Percentiles rank a stretch among this genome's conserved stretches.
These are phyloP conservation scores for Fonsecaea multimorphosa DNA, from an alignment of 2,329 filamentous ascomycete species.

Conservation along the genomic window DNA sequence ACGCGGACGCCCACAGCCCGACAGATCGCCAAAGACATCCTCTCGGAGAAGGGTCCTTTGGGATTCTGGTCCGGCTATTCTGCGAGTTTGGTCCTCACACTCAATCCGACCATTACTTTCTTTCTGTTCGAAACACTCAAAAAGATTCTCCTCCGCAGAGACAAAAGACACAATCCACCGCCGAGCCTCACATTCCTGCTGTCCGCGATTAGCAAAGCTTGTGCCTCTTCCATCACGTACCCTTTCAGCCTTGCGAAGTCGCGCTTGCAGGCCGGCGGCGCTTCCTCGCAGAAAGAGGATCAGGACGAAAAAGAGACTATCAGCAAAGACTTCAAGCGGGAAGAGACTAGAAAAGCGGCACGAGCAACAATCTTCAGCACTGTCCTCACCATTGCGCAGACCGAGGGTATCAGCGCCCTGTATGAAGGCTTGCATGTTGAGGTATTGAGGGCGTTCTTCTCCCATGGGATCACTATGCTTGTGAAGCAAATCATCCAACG, in stretches of 20 bases:
- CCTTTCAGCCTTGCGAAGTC: slow-evolving; percentile 87
- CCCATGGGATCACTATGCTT: slow-evolving; percentile 85
- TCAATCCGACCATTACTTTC: slow-evolving; percentile 88
- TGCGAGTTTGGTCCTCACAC: slow-evolving; percentile 75
- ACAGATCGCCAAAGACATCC: slow-evolving; percentile 69
- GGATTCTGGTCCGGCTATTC: slow-evolving; percentile 92
- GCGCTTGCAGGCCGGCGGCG: slow-evolving; percentile 66
- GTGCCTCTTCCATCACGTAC: slow-evolving; percentile 79
- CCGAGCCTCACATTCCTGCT: slow-evolving; percentile 66
- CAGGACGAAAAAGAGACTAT: slow-evolving; percentile 43
- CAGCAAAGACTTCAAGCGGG: slow-evolving; percentile 39
- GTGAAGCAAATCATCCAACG: slow-evolving; percentile 80
- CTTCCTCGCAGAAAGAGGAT: slow-evolving; percentile 47
- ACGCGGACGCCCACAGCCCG: slow-evolving; percentile 51
- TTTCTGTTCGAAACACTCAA: slow-evolving; percentile 77
- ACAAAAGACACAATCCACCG: slow-evolving; percentile 60
- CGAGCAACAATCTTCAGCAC: slow-evolving; percentile 66
- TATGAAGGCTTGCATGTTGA: slow-evolving; percentile 80
- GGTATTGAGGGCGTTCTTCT: slow-evolving; percentile 81
- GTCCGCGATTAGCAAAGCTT: slow-evolving; percentile 78
- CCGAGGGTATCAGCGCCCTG: slow-evolving; percentile 71
- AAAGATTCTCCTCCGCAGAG: slow-evolving; percentile 61
- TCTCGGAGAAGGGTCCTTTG: slow-evolving; percentile 69
- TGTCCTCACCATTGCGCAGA: slow-evolving; percentile 62
- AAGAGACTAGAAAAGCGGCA: slow-evolving; percentile 44